phyloP scores from a whole-genome alignment of 495 filamentous ascomycete genomes.

The Daldinia bambusicola region DNA sequence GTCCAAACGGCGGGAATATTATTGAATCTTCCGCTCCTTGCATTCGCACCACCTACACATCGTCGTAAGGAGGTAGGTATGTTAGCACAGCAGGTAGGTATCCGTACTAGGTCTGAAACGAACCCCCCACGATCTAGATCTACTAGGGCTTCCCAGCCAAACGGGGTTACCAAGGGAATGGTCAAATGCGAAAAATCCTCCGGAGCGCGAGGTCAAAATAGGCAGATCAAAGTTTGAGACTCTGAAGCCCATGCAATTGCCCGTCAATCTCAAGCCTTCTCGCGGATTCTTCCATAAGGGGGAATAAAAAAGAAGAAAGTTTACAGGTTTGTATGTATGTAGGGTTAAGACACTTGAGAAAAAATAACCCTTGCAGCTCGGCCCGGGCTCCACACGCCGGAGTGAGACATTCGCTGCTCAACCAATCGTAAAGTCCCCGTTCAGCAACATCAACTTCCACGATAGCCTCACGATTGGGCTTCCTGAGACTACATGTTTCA shows the following conservation, averaged over 20 bases:
- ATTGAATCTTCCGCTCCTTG: too few relatives aligned
- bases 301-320: background rate
- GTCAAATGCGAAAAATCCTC: constrained; percentile 24
- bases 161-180: constrained; percentile 23
- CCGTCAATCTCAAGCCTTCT: constrained; percentile 2
- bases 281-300: background rate
- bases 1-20: background rate
- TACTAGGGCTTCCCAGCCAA: background rate
- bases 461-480: background rate
- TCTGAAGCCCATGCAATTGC: background rate
- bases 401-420: background rate
- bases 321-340: background rate
- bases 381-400: background rate
- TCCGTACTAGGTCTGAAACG: background rate
- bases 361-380: background rate
- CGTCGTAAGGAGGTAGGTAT: background rate
- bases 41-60: background rate
- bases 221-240: constrained; percentile 5
- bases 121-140: constrained; percentile 28
- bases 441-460: background rate
- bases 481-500: background rate
- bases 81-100: background rate
- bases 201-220: constrained; percentile 14
- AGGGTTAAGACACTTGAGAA: background rate
- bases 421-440: background rate